These are phyloP conservation scores for Melampsora occidentalis DNA, from an alignment of 1,284 basidiomycete species.

Conservation along the genomic window DNA sequence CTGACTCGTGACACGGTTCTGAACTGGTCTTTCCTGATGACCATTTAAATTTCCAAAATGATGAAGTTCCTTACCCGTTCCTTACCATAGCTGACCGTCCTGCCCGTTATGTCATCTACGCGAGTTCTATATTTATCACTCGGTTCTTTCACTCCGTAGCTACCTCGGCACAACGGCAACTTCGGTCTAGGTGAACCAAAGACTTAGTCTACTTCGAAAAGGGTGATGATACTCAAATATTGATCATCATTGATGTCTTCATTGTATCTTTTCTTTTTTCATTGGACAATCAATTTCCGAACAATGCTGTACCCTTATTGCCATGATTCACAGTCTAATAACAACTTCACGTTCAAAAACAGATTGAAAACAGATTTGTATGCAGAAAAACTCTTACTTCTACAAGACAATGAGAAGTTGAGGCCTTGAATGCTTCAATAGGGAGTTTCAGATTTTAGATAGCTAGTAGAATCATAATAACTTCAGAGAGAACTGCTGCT, in stretches of 20 bases:
- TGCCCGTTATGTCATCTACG: not conserved
- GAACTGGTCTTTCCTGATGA: not conserved
- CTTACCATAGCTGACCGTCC: not conserved
- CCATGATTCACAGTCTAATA: too few relatives aligned
- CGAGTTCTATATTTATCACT: not conserved
- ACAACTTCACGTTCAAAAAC: too few relatives aligned
- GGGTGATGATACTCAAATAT: not conserved
- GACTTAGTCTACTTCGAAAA: too few relatives aligned
- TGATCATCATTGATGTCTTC: not conserved
- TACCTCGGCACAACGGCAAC: not conserved
- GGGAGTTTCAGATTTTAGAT: too few relatives aligned
- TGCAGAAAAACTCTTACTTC: too few relatives aligned
- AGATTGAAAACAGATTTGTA: too few relatives aligned
- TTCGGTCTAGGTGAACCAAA: too few relatives aligned
- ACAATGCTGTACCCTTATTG: not conserved
- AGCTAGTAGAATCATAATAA: too few relatives aligned
- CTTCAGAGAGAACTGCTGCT: too few relatives aligned
- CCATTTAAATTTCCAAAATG: not conserved
- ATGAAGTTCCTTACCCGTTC: conserved; percentile 5
- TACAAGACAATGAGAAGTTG: too few relatives aligned
- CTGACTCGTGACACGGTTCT: not conserved
- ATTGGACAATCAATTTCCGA: not conserved
- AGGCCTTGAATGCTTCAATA: too few relatives aligned
- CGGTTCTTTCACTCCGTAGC: not conserved
- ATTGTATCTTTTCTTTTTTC: not conserved